Base-by-base conservation (phyloP, 2,329 filamentous ascomycete genomes). In the Botrytis paeoniae region DNA sequence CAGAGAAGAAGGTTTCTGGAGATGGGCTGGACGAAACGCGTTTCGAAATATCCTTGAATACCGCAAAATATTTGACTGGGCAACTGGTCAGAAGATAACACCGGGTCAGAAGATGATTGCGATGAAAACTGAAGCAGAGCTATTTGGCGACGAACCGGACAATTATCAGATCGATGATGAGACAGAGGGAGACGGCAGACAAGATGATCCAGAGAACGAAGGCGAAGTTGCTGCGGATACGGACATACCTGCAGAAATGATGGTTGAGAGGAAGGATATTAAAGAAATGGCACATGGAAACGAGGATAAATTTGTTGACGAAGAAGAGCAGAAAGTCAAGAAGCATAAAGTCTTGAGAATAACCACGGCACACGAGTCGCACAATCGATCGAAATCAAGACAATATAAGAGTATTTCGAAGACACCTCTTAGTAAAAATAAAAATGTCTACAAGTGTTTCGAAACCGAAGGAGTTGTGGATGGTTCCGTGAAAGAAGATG, bases 1-100 rank as follows among this genome's bases (percentile, higher is more conserved):
- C 39, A 76, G 79, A 69, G 76, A 79, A 48, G 76, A 76, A 45
- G 79, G 79, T 3, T 81, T 81, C 66, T 80, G 78, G 77, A 75
- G 79, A 66, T 81, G 78, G 78, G 79, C 79, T 35, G 80, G 78
- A 12, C 77, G 75, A 32, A 75, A 72, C 12, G 78, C 76, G 4
- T 78, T 73, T 41, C 59, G 76, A 16, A 64, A 74, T 1, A 80
- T 80, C 18, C 45, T 69, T 43, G 61, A 73, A n/a, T 77, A 70
- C 8, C 75, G 77, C 35, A 65, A 77, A 41, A 72, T 71, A 4
- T 69, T 79, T 8, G 79, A 80, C 69, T 80, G 79, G 78, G 78
- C 78, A 7, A 80, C 78, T 18, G 78, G 78, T 18, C 78, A 79
- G 54, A 80, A 78, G 69, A 79, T 61, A 43, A 73, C 51, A 1